Evolutionary conservation across 2,329 filamentous ascomycete species (phyloP).

Genomic region (Fusarium siculi): DNA sequence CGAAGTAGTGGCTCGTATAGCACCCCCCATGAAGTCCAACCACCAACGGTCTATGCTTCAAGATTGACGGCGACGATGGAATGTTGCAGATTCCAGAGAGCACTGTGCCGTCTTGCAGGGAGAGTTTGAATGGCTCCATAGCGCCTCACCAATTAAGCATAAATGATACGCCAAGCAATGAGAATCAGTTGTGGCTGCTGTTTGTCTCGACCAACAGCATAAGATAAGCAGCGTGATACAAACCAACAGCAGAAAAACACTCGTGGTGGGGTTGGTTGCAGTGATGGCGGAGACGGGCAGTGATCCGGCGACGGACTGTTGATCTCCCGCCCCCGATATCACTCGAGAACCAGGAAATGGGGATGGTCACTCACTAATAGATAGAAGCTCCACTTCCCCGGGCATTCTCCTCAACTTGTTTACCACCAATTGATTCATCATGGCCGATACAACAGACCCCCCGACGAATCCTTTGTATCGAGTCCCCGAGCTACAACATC

Average conservation of each 20-base stretch:
- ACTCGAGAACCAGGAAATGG: not conserved
- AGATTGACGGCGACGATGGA: conserved; percentile 3
- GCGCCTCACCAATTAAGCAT: not conserved
- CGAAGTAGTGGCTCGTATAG: conserved; percentile 38
- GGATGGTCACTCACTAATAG: not conserved
- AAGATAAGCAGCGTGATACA: not conserved
- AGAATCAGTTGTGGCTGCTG: not conserved
- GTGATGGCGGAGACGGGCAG: not conserved
- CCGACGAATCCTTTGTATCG: not conserved
- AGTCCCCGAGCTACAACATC: not conserved
- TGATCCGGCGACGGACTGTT: not conserved
- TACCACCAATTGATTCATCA: not conserved
- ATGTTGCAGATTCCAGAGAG: conserved; percentile 33
- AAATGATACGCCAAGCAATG: not conserved
- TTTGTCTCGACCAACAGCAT: not conserved
- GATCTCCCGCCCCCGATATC: conserved; percentile 1
- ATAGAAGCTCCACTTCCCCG: not conserved
- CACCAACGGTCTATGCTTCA: conserved; percentile 27
- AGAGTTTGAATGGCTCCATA: conserved; percentile 31
- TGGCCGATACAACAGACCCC: not conserved
- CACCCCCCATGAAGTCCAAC: conserved; percentile 37
- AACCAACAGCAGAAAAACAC: not conserved
- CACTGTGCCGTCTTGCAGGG: conserved; percentile 12
- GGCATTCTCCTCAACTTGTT: not conserved
- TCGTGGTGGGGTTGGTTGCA: not conserved